Evolutionary conservation across 2,329 filamentous ascomycete genomes (phyloP).

Genomic region (Alternaria viburni): DNA sequence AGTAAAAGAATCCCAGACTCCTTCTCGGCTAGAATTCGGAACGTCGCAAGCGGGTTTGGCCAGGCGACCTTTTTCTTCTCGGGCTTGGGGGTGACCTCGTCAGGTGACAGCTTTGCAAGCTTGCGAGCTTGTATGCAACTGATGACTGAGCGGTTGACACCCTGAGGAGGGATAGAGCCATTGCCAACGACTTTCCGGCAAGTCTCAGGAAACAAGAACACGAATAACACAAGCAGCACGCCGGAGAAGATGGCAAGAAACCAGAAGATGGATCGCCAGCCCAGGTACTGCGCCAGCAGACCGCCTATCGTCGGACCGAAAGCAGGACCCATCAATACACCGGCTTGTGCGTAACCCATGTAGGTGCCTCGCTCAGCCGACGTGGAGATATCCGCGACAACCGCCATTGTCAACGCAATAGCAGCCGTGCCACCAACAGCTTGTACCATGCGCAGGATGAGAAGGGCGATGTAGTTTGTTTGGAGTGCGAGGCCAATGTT

Average conservation of each 20-base stretch:
- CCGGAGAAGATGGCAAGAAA: conserved; percentile 51
- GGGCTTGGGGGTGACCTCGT: background rate
- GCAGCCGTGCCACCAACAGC: conserved; percentile 50
- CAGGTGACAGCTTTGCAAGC: conserved; percentile 6
- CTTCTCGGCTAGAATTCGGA: conserved; percentile 39
- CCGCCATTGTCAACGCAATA: conserved; percentile 68
- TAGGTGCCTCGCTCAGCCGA: conserved; percentile 75
- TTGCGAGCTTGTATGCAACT: conserved; percentile 38
- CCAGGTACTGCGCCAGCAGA: conserved; percentile 39
- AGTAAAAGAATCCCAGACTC: conserved; percentile 40
- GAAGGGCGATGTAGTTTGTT: conserved; percentile 44
- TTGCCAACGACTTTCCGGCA: conserved; percentile 54
- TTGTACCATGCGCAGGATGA: conserved; percentile 47
- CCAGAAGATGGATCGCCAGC: conserved; percentile 52
- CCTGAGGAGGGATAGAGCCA: conserved; percentile 41
- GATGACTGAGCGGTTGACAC: conserved; percentile 39
- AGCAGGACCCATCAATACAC: conserved; percentile 49
- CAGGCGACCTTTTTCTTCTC: conserved; percentile 28
- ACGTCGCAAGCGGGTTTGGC: conserved; percentile 35
- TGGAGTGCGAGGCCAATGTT: conserved; percentile 48
- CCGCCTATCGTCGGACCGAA: conserved; percentile 47
- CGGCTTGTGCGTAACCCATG: conserved; percentile 68
- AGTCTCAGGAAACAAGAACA: conserved; percentile 53
- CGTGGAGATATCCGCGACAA: conserved; percentile 75
- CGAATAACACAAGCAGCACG: conserved; percentile 42